Evolutionary conservation across 2,329 filamentous ascomycete species (phyloP), one percentile per base, ranked within the genome.

Genomic region (Ceratocystis eucalypticola): DNA sequence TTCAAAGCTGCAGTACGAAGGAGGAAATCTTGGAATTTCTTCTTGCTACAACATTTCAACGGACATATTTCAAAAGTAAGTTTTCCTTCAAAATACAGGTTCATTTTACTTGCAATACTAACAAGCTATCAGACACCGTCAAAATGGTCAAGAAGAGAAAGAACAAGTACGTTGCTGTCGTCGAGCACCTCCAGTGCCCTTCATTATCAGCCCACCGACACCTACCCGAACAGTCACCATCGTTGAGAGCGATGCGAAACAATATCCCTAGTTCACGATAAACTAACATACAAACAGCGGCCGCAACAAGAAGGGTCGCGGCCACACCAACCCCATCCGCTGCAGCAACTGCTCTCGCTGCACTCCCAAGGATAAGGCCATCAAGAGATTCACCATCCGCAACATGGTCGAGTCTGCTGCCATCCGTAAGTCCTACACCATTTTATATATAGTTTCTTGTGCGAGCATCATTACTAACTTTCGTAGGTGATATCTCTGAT

Each of bases 391-490:
- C 86, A 99, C 94, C 83, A 85, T 99, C 86, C 89, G 94, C 80
- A 97, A 99, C 89, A 99, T 99, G 94, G 94, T 99, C 74, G 94
- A 99, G 84, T 96, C 92, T 76, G 94, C 95, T 77, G 94, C 94
- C 77, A 97, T 99, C 80, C 94, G 95, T 97, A 92, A 76, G 92
- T 90, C 50, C 57, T 7, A 20, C 22, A 15, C 46, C 12, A 7
- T 25, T 5, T 20, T 17, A n/a, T 30, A 64, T n/a, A 46, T 28
- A 53, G n/a, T 33, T 37, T 28, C 20, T 64, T 30, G 2, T 17
- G 15, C 17, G 61, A 33, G 4, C 17, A 30, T 63, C 2, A 8
- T 25, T 48, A 41, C 59, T 66, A 63, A 66, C 30, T 44, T 67
- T 8, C 57, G 67, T 76, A 97, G 94, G 94, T 91, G 94, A 99